Conservation (phyloP, 768 basidiomycete species). For the Xerocomellus intermedius region DNA sequence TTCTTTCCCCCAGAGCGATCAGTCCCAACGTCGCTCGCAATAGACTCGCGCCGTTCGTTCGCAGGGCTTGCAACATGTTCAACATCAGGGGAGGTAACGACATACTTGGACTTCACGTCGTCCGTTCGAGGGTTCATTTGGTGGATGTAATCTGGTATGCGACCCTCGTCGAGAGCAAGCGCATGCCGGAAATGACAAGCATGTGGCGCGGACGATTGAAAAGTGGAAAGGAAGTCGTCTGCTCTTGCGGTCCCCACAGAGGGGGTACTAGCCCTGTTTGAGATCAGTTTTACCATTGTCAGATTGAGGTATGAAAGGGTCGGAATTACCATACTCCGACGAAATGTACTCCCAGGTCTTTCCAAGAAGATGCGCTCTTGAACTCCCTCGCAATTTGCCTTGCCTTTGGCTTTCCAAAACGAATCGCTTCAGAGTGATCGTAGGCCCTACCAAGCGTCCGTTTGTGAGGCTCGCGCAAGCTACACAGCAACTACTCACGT, state of each 20-base stretch:
- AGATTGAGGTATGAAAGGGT: too few species aligned
- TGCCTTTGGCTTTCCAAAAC: conserved; percentile 3
- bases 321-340: background rate
- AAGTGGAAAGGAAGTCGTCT: background rate
- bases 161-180: conserved; percentile 5
- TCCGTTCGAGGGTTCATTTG: conserved; percentile 22
- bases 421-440: conserved; percentile 1
- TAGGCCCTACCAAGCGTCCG: conserved; percentile 3
- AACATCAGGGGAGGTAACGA: background rate
- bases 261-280: conserved; percentile 6
- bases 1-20: background rate
- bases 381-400: conserved; percentile 24
- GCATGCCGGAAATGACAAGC: conserved; percentile 7
- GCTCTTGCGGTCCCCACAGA: background rate
- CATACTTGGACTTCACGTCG: conserved; percentile 6
- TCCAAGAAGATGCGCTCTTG: conserved; percentile 37
- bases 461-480: background rate
- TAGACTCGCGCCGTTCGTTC: background rate
- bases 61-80: background rate
- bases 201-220: background rate
- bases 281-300: background rate
- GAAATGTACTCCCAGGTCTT: background rate
- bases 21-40: background rate
- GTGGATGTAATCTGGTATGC: conserved; percentile 9
- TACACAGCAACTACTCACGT: conserved; percentile 5